Percentiles rank a stretch among this genome's conserved stretches.
Conservation (phyloP, 2,329 filamentous ascomycete species). For the Tolypocladium paradoxum region DNA sequence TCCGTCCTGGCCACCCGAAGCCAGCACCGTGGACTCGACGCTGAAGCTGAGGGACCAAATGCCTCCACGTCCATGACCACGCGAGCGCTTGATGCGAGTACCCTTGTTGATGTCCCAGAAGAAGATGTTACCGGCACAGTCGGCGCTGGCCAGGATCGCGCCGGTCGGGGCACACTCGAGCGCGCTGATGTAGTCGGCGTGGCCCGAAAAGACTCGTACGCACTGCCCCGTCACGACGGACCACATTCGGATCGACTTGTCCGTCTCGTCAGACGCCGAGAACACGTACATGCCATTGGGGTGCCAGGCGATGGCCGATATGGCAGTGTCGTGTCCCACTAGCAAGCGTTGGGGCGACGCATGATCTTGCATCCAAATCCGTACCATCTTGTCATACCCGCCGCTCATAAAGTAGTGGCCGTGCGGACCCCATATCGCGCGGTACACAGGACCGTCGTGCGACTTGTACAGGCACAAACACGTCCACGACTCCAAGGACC, state of each 20-base stretch:
- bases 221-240: slow-evolving; percentile 77
- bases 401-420: slow-evolving; percentile 90
- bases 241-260: slow-evolving; percentile 97
- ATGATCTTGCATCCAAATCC: slow-evolving; percentile 87
- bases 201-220: slow-evolving; percentile 84
- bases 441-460: slow-evolving; percentile 82
- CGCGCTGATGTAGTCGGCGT: slow-evolving; percentile 76
- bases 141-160: slow-evolving; percentile 81
- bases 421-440: slow-evolving; percentile 80
- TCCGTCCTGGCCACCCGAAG: slow-evolving; percentile 82
- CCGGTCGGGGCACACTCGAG: slow-evolving; percentile 81
- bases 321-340: slow-evolving; percentile 83
- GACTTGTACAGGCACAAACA: slow-evolving; percentile 90
- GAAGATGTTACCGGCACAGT: slow-evolving; percentile 79
- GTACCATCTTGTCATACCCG: slow-evolving; percentile 80
- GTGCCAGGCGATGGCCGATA: slow-evolving; percentile 90
- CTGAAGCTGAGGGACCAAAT: slow-evolving; percentile 92
- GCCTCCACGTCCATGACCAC: slow-evolving; percentile 85
- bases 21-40: slow-evolving; percentile 80
- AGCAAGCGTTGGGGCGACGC: slow-evolving; percentile 81
- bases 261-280: slow-evolving; percentile 72
- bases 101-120: slow-evolving; percentile 92
- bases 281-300: slow-evolving; percentile 91
- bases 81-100: slow-evolving; percentile 78
- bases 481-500: slow-evolving; percentile 87